Conservation (phyloP, 176 grass and related monocot species). For the Zoysia japonica region DNA sequence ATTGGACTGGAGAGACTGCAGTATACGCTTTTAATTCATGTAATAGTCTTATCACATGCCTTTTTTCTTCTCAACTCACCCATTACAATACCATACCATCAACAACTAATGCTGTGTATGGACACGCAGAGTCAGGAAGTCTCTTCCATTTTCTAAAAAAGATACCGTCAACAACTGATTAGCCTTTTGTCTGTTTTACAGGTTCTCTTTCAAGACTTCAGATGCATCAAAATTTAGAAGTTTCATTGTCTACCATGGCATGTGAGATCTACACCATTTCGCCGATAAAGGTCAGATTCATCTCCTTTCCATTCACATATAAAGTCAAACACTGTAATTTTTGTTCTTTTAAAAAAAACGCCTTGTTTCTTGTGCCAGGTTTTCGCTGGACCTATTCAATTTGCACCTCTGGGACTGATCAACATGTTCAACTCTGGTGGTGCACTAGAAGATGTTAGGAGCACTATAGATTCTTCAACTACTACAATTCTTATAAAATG, state of each 20-base stretch:
- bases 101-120: neutral
- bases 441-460: slow-evolving; percentile 26
- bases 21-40: slow-evolving; percentile 60
- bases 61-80: neutral
- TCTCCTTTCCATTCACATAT: neutral
- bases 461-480: slow-evolving; percentile 13
- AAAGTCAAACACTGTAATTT: neutral
- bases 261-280: slow-evolving; percentile 51
- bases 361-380: slow-evolving; percentile 23
- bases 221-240: slow-evolving; percentile 33
- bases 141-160: too few relatives aligned
- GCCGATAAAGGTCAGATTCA: slow-evolving; percentile 44
- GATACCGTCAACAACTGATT: neutral
- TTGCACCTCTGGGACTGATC: slow-evolving; percentile 48
- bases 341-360: neutral
- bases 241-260: slow-evolving; percentile 44
- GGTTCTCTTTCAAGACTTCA: slow-evolving; percentile 43
- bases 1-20: slow-evolving; percentile 52
- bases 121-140: too few relatives aligned
- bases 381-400: slow-evolving; percentile 13
- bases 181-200: neutral
- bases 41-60: slow-evolving; percentile 1
- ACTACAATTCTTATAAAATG: slow-evolving; percentile 38
- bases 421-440: slow-evolving; percentile 72
- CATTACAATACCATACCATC: neutral